Conservation (phyloP, 2,329 filamentous ascomycete genomes). For the Clarireedia paspali region DNA sequence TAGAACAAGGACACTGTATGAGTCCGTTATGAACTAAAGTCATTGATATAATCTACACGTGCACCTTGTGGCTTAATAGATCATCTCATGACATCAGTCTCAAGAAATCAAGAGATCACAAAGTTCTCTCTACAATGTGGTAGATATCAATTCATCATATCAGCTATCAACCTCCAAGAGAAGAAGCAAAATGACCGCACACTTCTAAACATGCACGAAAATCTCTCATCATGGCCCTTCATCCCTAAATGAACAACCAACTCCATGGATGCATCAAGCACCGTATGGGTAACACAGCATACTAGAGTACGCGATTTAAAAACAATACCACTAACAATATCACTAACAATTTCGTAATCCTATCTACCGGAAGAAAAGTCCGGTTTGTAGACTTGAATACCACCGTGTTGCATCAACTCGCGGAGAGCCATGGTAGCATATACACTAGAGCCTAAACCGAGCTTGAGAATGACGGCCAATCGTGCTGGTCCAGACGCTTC, state of each 20-base stretch:
- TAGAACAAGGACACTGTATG: too few species aligned
- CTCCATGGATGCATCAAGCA: not conserved
- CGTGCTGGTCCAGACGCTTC: conserved; percentile 32
- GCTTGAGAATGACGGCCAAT: conserved; percentile 61
- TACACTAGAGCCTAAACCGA: conserved; percentile 70
- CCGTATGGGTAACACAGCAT: conserved; percentile 1
- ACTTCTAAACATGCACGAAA: not conserved
- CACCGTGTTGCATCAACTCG: conserved; percentile 67
- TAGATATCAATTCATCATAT: not conserved
- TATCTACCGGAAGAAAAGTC: conserved; percentile 41
- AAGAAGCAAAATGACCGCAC: not conserved
- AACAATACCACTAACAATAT: not conserved
- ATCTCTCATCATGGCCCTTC: not conserved
- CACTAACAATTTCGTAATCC: not conserved
- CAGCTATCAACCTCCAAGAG: not conserved
- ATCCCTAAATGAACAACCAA: not conserved
- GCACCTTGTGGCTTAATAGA: not conserved
- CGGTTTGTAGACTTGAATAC: conserved; percentile 52
- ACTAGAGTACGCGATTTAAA: not conserved
- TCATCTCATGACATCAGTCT: too few species aligned
- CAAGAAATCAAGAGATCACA: too few species aligned
- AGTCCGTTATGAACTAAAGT: too few species aligned
- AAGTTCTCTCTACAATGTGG: not conserved
- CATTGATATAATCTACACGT: not conserved
- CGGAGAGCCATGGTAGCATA: conserved; percentile 80